phyloP scores from a whole-genome alignment of 78 protist genomes.

The Bodo saltans region DNA sequence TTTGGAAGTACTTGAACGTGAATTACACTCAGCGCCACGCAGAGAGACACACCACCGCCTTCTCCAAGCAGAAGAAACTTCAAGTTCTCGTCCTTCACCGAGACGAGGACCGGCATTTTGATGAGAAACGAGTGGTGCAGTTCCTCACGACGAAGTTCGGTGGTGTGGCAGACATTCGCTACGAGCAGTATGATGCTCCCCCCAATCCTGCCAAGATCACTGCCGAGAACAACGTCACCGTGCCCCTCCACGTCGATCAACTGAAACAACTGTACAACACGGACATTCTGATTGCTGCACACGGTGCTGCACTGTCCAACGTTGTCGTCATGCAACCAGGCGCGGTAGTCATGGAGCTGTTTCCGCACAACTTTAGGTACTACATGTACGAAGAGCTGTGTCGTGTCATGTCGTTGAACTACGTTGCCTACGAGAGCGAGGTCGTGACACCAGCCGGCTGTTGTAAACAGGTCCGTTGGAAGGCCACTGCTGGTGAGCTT shows the following conservation, averaged over 20 bases:
- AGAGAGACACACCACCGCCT: background rate
- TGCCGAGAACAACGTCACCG: too few species aligned
- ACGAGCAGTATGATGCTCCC: background rate
- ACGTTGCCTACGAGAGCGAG: background rate
- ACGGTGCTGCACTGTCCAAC: slow-evolving; percentile 14
- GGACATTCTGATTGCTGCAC: slow-evolving; percentile 15
- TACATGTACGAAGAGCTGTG: slow-evolving; percentile 19
- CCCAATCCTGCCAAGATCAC: too few species aligned
- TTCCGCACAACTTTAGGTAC: slow-evolving; percentile 14
- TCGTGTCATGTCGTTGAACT: background rate
- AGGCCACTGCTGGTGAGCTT: too few species aligned
- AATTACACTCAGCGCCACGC: too few species aligned
- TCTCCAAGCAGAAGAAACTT: too few species aligned
- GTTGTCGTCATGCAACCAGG: background rate
- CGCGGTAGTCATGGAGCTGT: slow-evolving; percentile 9
- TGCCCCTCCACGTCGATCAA: background rate
- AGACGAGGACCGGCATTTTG: background rate
- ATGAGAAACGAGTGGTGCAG: background rate
- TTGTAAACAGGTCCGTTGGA: too few species aligned
- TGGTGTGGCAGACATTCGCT: too few species aligned
- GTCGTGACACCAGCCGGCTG: background rate
- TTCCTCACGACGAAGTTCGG: background rate
- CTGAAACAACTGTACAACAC: background rate
- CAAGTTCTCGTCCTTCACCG: background rate
- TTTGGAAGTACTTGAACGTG: too few species aligned